Conservation (phyloP, 441 rosid genomes). For the Erodium moschatum region DNA sequence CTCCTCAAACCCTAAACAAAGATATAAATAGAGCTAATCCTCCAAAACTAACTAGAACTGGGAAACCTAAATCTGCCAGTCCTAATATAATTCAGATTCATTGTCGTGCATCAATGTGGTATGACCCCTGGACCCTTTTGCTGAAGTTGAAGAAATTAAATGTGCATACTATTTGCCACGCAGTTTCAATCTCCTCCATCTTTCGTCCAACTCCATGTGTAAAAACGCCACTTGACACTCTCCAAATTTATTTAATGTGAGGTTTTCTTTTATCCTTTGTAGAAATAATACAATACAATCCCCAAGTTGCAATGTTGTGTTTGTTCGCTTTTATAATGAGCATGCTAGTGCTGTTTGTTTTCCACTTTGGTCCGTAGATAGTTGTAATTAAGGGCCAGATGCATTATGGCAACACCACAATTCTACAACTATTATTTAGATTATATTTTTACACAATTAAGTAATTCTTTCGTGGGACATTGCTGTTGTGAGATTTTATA, state of each 20-base stretch:
- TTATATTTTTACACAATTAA: not conserved
- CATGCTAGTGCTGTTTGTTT: too few species aligned
- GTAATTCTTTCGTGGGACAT: not conserved
- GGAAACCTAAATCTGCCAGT: too few species aligned
- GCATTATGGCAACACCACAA: too few species aligned
- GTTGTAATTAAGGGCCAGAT: too few species aligned
- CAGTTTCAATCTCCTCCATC: not conserved
- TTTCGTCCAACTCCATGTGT: not conserved
- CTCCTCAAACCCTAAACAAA: too few species aligned
- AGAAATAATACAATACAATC: slow-evolving; percentile 2
- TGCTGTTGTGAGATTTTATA: not conserved
- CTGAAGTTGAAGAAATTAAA: not conserved
- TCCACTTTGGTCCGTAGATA: too few species aligned
- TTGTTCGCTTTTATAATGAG: too few species aligned
- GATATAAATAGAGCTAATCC: too few species aligned
- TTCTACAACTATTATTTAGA: not conserved
- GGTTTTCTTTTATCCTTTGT: not conserved
- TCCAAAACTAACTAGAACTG: too few species aligned
- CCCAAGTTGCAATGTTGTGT: not conserved
- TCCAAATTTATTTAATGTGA: not conserved
- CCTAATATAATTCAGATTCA: too few species aligned
- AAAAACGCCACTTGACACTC: not conserved
- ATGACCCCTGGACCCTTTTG: not conserved
- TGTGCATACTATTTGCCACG: not conserved
- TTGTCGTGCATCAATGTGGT: not conserved